phyloP scores from a whole-genome alignment of 2,329 filamentous ascomycete genomes.

The Diplodia mutila region DNA sequence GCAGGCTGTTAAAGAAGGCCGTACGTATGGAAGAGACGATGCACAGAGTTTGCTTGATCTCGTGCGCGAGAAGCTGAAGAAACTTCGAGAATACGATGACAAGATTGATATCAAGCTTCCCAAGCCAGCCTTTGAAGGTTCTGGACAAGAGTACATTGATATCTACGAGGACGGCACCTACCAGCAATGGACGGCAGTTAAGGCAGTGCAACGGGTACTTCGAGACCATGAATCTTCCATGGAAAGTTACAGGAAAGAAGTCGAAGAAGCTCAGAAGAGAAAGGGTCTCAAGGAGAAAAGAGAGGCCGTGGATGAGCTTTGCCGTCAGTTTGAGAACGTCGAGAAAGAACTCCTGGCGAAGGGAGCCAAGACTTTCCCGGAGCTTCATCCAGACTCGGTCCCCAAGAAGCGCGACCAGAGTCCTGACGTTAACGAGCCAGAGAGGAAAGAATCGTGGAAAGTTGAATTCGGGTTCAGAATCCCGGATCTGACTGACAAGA shows the following conservation, averaged over 20 bases:
- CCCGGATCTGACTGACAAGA: slow-evolving; percentile 56
- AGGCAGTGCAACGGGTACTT: slow-evolving; percentile 45
- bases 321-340: slow-evolving; percentile 59
- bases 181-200: slow-evolving; percentile 57
- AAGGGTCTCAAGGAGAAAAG: slow-evolving; percentile 57
- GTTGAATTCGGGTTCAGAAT: slow-evolving; percentile 57
- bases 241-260: slow-evolving; percentile 35
- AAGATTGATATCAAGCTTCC: neutral
- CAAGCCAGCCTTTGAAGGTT: slow-evolving; percentile 34
- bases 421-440: neutral
- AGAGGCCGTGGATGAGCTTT: slow-evolving; percentile 56
- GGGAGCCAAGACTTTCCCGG: slow-evolving; percentile 68
- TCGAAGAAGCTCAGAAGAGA: slow-evolving; percentile 26
- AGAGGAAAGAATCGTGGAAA: slow-evolving; percentile 5
- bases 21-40: slow-evolving; percentile 32
- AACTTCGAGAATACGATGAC: slow-evolving; percentile 51
- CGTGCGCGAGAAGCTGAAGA: slow-evolving; percentile 57
- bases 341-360: slow-evolving; percentile 59
- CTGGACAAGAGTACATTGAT: slow-evolving; percentile 40
- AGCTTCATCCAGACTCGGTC: slow-evolving; percentile 59
- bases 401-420: slow-evolving; percentile 23
- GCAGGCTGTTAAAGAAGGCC: slow-evolving; percentile 34
- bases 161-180: slow-evolving; percentile 62
- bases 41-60: slow-evolving; percentile 64
- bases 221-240: slow-evolving; percentile 42